Base-by-base conservation (phyloP, 2,329 filamentous ascomycete genomes). In the Passalora sequoiae region DNA sequence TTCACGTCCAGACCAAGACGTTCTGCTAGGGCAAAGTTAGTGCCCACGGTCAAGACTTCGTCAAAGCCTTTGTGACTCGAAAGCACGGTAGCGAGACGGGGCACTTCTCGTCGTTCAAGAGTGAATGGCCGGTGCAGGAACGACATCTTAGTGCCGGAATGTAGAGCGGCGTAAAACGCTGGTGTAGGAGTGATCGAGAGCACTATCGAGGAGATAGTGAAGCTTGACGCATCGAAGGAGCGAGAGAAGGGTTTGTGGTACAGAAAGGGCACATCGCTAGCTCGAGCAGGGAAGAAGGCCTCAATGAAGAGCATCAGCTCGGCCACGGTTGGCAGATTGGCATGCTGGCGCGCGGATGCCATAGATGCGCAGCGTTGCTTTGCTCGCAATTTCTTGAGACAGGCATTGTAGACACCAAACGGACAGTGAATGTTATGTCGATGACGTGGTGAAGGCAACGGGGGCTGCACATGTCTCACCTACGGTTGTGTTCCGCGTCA, bases 1-100 rank as follows among this genome's bases (percentile, higher is more conserved):
- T 31, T 37, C 3, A 60, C 40, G 21, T 59, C 47, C 36, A 69
- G 49, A 3, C 59, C 61, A 7, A 68, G 46, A 3, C 59, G 58
- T 30, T 29, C 49, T 13, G 64, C 64, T 13, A 68, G 48, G 4
- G 54, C 53, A 3, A 51, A 40, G 31, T 69, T 69, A 58, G 60
- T 67, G 6, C 65, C 66, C 5, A 66, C 61, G 2, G 66, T 68
- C 27, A 68, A 47, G 8, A 62, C 43, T 43, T 68, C 64, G 32
- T 68, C 65, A 32, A 68, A 67, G 5, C 59, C 58, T 6, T 55
- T 60, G 31, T 68, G 65, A 30, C 60, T 64, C 6, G 64, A 56
- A 7, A 67, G 50, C 3, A 50, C 38, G 9, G 42, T 29, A 10
- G 29, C 28, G 15, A 31, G 28, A 4, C 15, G 20, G 16, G 35